phyloP scores from a whole-genome alignment of 31 red algal species.

The Porphyra umbilicalis region DNA sequence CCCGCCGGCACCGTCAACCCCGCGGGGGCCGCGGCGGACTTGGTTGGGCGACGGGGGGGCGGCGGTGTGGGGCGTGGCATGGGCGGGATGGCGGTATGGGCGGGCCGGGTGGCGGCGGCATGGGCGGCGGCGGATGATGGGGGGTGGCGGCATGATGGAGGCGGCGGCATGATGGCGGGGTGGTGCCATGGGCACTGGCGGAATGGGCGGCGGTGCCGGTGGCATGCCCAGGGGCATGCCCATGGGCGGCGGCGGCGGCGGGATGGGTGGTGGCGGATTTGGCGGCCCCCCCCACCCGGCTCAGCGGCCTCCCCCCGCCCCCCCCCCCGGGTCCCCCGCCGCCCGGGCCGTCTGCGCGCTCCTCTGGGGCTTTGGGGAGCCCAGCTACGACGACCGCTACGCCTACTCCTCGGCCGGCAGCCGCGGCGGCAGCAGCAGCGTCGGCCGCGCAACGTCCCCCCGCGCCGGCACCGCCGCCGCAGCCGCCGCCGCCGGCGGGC shows the following conservation, averaged over 20 bases:
- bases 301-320: too few relatives aligned
- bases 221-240: neutral
- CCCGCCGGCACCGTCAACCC: neutral
- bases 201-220: neutral
- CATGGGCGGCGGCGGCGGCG: neutral
- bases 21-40: neutral
- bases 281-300: too few relatives aligned
- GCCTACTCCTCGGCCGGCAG: neutral
- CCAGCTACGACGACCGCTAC: neutral
- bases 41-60: neutral
- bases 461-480: neutral
- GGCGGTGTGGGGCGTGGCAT: neutral
- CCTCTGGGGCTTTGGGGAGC: too few relatives aligned
- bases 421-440: neutral
- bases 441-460: neutral
- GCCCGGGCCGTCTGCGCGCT: too few relatives aligned
- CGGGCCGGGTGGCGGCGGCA: neutral
- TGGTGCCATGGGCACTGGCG: too few relatives aligned
- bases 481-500: neutral
- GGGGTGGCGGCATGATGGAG: too few relatives aligned
- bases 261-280: neutral
- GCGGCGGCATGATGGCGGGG: too few relatives aligned
- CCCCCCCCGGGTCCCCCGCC: too few relatives aligned
- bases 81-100: neutral
- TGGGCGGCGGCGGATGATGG: neutral